Percentiles rank a stretch among this genome's conserved stretches.
Conservation (phyloP, 345 rosid species). For the Hibiscus mutabilis region DNA sequence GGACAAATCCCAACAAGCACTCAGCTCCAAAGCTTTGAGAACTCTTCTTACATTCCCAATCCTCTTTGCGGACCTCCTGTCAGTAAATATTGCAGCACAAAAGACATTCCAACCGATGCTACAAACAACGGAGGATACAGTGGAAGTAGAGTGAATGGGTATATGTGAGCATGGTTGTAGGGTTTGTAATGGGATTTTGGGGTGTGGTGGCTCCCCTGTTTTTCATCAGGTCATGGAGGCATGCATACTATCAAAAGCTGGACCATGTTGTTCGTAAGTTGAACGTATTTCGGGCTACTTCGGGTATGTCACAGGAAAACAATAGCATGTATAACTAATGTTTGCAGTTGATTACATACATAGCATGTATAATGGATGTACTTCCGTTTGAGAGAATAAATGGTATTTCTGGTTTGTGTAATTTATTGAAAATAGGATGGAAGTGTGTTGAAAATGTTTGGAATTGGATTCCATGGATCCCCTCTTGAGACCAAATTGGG, state of each 20-base stretch:
- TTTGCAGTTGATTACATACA: too few relatives aligned
- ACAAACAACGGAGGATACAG: neutral
- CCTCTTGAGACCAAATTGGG: too few relatives aligned
- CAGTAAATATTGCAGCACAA: neutral
- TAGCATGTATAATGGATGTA: too few relatives aligned
- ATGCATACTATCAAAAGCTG: neutral
- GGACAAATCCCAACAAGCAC: slow-evolving; percentile 15
- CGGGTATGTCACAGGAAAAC: neutral
- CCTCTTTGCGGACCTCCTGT: slow-evolving; percentile 20
- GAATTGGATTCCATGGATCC: too few relatives aligned
- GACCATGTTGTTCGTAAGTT: neutral
- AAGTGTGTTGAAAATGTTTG: too few relatives aligned
- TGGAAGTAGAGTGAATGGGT: neutral
- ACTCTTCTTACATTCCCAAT: slow-evolving; percentile 9
- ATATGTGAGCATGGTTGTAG: slow-evolving; percentile 11
- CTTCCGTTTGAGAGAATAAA: too few relatives aligned
- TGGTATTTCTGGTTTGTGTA: too few relatives aligned
- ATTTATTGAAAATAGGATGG: too few relatives aligned
- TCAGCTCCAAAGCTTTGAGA: slow-evolving; percentile 19
- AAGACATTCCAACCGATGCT: neutral
- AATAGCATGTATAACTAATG: too few relatives aligned
- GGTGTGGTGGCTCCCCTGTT: neutral
- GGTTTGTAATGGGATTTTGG: slow-evolving; percentile 11
- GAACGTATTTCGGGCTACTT: neutral
- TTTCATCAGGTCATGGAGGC: neutral